Evolutionary conservation across 257 asterid species (phyloP), one percentile per base, ranked within the genome.

Genomic region (Solanum bulbocastanum): DNA sequence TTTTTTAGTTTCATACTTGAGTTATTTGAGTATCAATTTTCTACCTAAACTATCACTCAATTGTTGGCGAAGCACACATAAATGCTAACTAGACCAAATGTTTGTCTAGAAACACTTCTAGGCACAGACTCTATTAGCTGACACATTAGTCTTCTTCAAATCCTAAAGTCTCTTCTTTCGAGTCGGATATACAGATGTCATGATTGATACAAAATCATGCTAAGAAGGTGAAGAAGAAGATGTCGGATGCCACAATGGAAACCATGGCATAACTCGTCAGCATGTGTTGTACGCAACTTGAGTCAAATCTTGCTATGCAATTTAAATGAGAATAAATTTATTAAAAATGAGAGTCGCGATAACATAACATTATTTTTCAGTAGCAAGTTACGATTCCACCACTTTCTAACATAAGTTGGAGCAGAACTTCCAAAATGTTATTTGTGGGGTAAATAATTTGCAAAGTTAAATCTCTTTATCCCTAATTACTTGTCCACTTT

Each of bases 111-210:
- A 22, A 62, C 3, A 1, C 14, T 10, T 60, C 6, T 0, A 23
- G 15, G 6, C 30, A 23, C 3, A 23, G 32, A 23, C 1, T 23
- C 1, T 23, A 23, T 62, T 62, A 62, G 1, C 3, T 23, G 15
- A 62, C 14, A 62, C 3, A 10, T 62, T 62, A 15, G 12, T 62
- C 11, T 60, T 0, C 8, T 23, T 62, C 5, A 9, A 60, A 62
- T 10, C 0, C 1, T 23, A 62, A 62, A 10, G 0, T 62, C 32
- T 62, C 8, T 62, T 0, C 2, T 23, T 62, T 62, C 3, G 1
- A 23, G 32, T 2, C 3, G 0, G 32, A 62, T 0, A 62, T 62
- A 62, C 0, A 4, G 5, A 23, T 10, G 32, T 0, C 7, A 10
- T n/a, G 15, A 0, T 62, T 23, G 6, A 62, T 0, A 62, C 69